Conservation (phyloP, 2,329 filamentous ascomycete species). For the Pseudogymnoascus sp. region DNA sequence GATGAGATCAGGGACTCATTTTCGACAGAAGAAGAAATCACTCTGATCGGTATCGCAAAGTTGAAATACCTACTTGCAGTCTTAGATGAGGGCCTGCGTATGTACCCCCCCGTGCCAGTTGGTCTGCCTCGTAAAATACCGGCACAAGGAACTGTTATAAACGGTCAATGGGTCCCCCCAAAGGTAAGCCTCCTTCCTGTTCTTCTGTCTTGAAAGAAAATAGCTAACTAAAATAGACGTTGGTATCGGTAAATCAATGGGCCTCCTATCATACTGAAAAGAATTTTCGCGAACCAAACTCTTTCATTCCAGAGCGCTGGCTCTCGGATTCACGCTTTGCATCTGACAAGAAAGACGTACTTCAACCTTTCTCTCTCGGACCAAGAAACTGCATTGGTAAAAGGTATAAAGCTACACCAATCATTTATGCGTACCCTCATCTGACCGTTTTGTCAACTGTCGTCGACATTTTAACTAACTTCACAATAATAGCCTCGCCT, state of each 20-base stretch:
- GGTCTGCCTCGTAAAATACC: constrained; percentile 14
- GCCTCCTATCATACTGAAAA: background rate
- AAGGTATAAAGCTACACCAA: background rate
- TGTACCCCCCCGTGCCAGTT: constrained; percentile 24
- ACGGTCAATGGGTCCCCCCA: constrained; percentile 15
- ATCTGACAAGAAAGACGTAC: constrained; percentile 24
- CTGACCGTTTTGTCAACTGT: background rate
- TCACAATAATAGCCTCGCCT: constrained; percentile 12
- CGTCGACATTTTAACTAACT: background rate
- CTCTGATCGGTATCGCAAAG: background rate
- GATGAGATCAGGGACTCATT: constrained; percentile 37
- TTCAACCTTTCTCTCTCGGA: constrained; percentile 17
- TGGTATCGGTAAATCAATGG: background rate
- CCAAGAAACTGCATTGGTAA: constrained; percentile 17
- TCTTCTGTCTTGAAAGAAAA: background rate
- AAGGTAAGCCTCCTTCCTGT: background rate
- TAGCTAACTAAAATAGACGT: constrained; percentile 14
- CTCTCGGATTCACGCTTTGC: constrained; percentile 15
- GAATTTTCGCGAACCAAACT: background rate
- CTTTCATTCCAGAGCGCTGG: constrained; percentile 36
- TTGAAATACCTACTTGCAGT: constrained; percentile 31
- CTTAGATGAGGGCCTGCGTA: constrained; percentile 30
- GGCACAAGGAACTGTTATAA: constrained; percentile 16
- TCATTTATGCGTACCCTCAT: background rate
- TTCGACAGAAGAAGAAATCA: constrained; percentile 20